Conservation (phyloP, 83 land plant species). For the Diphasiastrum complanatum region DNA sequence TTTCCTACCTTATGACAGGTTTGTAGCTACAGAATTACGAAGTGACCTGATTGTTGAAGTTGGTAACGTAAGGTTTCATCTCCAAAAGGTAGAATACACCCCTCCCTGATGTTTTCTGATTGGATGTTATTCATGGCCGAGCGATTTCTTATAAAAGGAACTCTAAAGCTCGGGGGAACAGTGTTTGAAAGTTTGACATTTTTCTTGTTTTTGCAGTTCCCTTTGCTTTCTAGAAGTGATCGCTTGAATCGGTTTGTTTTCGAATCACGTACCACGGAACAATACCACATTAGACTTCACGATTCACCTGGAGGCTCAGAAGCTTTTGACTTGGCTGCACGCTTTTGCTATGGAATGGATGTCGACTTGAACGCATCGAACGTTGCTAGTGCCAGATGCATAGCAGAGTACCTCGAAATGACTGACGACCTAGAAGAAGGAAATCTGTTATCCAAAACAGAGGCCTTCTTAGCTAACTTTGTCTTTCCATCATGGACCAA, state of each 20-base stretch:
- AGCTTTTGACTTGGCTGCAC: conserved; percentile 68
- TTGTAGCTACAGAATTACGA: conserved; percentile 46
- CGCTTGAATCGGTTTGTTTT: conserved; percentile 43
- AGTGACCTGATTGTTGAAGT: conserved; percentile 38
- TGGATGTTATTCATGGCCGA: no score
- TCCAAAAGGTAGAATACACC: conserved; percentile 59
- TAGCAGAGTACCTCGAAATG: conserved; percentile 63
- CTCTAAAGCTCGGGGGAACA: not conserved
- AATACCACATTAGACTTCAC: conserved; percentile 32
- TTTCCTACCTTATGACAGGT: conserved; percentile 35
- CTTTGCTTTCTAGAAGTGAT: conserved; percentile 59
- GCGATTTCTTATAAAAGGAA: no score
- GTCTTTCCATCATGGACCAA: conserved; percentile 35
- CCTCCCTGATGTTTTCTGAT: no score
- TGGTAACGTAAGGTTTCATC: conserved; percentile 42
- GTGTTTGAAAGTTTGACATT: not conserved
- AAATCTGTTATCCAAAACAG: conserved; percentile 33
- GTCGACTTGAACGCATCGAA: conserved; percentile 61
- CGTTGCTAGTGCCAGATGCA: conserved; percentile 54
- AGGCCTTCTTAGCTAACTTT: conserved; percentile 24
- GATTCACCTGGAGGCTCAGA: conserved; percentile 67
- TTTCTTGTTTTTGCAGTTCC: conserved; percentile 50
- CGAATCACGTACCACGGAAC: conserved; percentile 19
- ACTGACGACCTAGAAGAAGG: conserved; percentile 28
- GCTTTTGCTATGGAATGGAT: conserved; percentile 81